Evolutionary conservation across 78 protist genomes (phyloP), one percentile per base, ranked within the genome.

Genomic region (Emiliania huxleyi): DNA sequence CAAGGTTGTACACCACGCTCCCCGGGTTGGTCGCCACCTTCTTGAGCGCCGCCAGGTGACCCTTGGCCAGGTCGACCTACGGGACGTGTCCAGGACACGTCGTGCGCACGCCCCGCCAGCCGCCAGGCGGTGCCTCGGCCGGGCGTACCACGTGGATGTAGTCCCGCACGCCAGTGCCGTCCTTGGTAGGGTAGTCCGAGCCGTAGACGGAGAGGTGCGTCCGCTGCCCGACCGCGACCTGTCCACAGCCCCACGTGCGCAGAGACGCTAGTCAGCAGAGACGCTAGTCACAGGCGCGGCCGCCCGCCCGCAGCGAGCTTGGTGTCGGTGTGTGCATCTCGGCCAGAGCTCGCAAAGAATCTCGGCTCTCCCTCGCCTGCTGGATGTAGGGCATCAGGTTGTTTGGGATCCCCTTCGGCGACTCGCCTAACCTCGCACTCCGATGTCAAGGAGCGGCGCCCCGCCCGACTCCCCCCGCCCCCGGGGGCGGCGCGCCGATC

Each of bases 401-500:
- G 95, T 94, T 97, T 56, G 98, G 99, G 19, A 94, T 87, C 85
- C 87, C 98, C 98, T 22, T 88, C 8, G 29, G 91, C 4, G 45
- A 45, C 44, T 87, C 91, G 37, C 99, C n/a, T n/a, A n/a, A n/a
- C 23, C 73, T n/a, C n/a, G n/a, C n/a, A n/a, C n/a, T n/a, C n/a
- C n/a, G n/a, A n/a, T n/a, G 42, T 87, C 62, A 35, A 62, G 22
- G 35, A 18, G 22, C 18, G 18, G 71, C 18, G 71, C 71, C 22
- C 18, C 22, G 35, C 35, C 18, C 37, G 37, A 8, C 33, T n/a
- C n/a, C n/a, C n/a, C n/a, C n/a, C n/a, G n/a, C n/a, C n/a, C n/a
- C n/a, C n/a, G n/a, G n/a, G 85, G 98, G 99, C 90, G 97, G 98
- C 90, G 98, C 99, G 37, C 99, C 99, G 90, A 99, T 98, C 49